phyloP scores from a whole-genome alignment of 257 asterid species.

The Cinchona pubescens region DNA sequence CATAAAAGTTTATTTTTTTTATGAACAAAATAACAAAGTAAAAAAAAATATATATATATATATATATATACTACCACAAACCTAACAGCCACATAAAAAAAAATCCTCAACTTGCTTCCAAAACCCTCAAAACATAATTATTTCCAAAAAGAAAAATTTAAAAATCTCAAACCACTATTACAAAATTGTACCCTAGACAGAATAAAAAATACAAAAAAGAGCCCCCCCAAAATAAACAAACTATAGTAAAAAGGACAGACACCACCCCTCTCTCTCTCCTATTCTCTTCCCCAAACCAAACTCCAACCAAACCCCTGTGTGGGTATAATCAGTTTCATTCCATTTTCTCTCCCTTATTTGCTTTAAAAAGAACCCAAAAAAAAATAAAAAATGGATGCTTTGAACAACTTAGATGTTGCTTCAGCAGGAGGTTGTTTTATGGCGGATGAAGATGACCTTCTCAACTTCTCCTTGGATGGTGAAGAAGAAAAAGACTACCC shows the following conservation, averaged over 20 bases:
- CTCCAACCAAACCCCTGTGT: conserved; percentile 16
- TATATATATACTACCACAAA: no score
- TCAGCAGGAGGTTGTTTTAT: conserved; percentile 34
- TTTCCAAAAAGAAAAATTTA: neutral
- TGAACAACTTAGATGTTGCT: conserved; percentile 25
- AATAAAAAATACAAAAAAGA: no score
- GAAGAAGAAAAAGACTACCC: conserved; percentile 30
- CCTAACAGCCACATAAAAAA: no score
- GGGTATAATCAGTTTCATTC: conserved; percentile 3
- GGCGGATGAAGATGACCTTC: conserved; percentile 59
- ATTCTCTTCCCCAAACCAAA: conserved; percentile 18
- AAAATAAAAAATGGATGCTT: conserved; percentile 43
- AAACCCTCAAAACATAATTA: neutral
- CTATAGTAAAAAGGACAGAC: conserved; percentile 21
- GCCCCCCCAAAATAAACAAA: conserved; percentile 10
- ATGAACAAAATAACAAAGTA: no score
- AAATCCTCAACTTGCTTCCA: conserved; percentile 8
- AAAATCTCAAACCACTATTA: conserved; percentile 12
- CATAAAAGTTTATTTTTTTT: no score
- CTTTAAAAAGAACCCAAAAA: neutral
- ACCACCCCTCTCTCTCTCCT: conserved; percentile 8
- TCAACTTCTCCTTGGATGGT: conserved; percentile 61
- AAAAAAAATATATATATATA: no score
- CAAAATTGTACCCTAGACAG: conserved; percentile 28
- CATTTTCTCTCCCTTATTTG: neutral